Base-by-base conservation (phyloP, 257 asterid genomes). In the Lantana camara region DNA sequence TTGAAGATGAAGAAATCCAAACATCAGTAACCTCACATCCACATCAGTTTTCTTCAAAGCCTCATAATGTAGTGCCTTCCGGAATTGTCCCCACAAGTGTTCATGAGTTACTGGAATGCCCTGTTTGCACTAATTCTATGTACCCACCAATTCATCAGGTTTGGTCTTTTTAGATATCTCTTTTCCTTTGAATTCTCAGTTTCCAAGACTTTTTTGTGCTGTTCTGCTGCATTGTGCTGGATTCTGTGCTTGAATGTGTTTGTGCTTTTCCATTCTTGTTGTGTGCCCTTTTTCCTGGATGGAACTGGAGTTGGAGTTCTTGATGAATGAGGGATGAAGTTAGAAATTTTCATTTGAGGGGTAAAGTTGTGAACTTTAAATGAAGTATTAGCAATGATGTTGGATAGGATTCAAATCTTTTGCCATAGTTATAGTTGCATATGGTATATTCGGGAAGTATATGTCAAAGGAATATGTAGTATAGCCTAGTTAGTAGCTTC, bases 141-240 rank as follows among this genome's bases (percentile, higher is more conserved):
- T 89, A 86, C 73, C 96, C 96, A 3, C 96, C 96, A 29, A 89
- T 89, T 54, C 95, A 89, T 74, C 96, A 89, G 96, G 96, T 89
- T 48, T 50, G 48, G 13, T 19, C 19, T 66, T 55, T 27, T 24
- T 64, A 46, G 12, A 1, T 40, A 24, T 54, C 40, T 55, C 41
- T 24, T n/a, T 53, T 27, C 52, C 9, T 41, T 49, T 17, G 0
- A 10, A 35, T 35, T 16, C 40, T 21, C 19, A 11, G 53, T 17
- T 7, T 23, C 40, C 42, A 4, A 11, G n/a, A 12, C 32, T 27
- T 5, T 27, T 27, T 5, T 27, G 5, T 27, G 2, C 32, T 14
- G 40, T 20, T 44, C 9, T n/a, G 9, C 9, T 23, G 44, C 27
- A 0, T 4, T 35, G 6, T 68, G 60, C 24, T 45, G 24, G 6